phyloP scores from a whole-genome alignment of 2,329 filamentous ascomycete species.

The Hypoxylon sp. region DNA sequence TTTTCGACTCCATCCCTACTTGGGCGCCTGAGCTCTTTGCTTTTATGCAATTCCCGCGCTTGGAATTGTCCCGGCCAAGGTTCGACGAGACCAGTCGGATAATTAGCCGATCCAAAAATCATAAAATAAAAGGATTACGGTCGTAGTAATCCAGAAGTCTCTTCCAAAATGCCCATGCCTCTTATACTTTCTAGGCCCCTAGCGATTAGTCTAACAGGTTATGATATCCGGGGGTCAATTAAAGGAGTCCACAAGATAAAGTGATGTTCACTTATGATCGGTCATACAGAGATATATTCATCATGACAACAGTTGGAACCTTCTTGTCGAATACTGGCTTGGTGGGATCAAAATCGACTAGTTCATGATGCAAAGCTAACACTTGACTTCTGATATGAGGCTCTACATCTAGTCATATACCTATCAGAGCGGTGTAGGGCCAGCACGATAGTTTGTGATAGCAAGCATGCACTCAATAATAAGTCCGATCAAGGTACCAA shows the following conservation, averaged over 20 bases:
- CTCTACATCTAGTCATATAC: neutral
- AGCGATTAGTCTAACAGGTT: neutral
- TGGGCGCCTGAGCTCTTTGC: neutral
- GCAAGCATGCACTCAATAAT: neutral
- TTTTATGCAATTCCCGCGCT: neutral
- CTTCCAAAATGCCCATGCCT: neutral
- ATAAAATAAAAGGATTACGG: neutral
- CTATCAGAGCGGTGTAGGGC: constrained; percentile 8
- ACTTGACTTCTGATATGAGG: neutral
- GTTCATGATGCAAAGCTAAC: neutral
- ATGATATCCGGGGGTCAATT: neutral
- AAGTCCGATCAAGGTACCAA: neutral
- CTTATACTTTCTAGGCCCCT: neutral
- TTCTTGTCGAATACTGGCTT: neutral
- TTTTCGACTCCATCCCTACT: constrained; percentile 18
- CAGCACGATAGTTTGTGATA: neutral
- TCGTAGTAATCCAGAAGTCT: neutral
- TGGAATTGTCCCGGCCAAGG: neutral
- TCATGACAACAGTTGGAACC: neutral
- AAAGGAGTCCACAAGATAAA: neutral
- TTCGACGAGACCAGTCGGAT: neutral
- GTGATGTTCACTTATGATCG: constrained; percentile 1
- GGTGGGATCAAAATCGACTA: neutral
- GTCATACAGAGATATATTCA: neutral
- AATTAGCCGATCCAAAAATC: no score